Evolutionary conservation across 208 protist species (phyloP).

Genomic region (Sergeia podlipaevii): DNA sequence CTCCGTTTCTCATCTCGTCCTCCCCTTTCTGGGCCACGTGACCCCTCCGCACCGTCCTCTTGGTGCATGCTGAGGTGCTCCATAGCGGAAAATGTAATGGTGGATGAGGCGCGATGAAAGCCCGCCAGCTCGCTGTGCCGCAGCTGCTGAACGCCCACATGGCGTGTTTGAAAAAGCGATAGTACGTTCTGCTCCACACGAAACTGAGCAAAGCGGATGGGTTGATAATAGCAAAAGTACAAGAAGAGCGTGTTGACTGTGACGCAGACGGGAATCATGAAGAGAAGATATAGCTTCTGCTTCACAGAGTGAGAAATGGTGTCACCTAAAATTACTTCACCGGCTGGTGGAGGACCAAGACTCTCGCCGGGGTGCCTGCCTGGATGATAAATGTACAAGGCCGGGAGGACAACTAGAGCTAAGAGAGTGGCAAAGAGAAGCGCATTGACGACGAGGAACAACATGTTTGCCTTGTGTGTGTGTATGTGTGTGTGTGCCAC

Average conservation of each 20-base stretch:
- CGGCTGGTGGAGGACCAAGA: constrained; percentile 30
- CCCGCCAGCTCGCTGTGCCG: constrained; percentile 17
- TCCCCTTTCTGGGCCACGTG: constrained; percentile 5
- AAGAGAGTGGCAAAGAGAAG: constrained; percentile 51
- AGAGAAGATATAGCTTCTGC: constrained; percentile 77
- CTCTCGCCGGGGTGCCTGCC: constrained; percentile 21
- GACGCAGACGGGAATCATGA: constrained; percentile 50
- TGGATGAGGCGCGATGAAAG: neutral
- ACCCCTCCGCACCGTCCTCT: neutral
- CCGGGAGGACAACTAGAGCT: constrained; percentile 43
- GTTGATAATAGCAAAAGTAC: constrained; percentile 79
- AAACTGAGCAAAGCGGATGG: constrained; percentile 58
- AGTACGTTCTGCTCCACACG: constrained; percentile 60
- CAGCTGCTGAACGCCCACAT: constrained; percentile 24
- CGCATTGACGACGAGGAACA: constrained; percentile 41
- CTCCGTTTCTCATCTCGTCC: neutral
- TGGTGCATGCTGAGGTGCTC: constrained; percentile 3
- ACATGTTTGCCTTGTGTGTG: constrained; percentile 14
- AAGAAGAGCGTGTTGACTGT: constrained; percentile 42
- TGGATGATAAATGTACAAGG: constrained; percentile 62
- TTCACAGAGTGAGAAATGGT: constrained; percentile 34
- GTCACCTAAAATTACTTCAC: constrained; percentile 27
- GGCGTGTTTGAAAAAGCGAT: constrained; percentile 22
- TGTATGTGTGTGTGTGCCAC: neutral
- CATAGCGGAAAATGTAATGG: neutral